Base-by-base conservation (phyloP, 257 asterid genomes). In the Fraxinus excelsior region DNA sequence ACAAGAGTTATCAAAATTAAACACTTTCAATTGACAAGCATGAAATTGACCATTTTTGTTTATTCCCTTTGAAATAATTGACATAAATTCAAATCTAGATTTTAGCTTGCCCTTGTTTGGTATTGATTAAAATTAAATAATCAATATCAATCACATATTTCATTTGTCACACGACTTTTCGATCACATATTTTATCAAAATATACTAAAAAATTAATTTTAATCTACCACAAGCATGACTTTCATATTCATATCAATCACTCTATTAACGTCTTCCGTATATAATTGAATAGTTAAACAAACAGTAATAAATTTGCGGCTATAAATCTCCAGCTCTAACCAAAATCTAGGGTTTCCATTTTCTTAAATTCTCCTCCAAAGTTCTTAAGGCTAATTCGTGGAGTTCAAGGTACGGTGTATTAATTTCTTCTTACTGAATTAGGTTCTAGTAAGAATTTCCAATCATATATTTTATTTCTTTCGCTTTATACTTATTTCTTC, bases 351-450 rank as follows among this genome's bases (percentile, higher is more conserved):
- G 86, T 82, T 84, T 76, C 81, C 53, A 62, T 76, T 76, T 49
- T 51, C 65, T 13, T 29, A 28, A 28, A 71, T 60, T 73, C 68
- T 73, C 76, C 73, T 83, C 85, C 78, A 35, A 51, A 76, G 10
- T 40, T 40, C 51, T 70, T 74, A 21, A 71, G 78, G 58, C 58
- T 68, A 53, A 79, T 81, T 87, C 72, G 80, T 82, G 89, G 85
- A 84, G 75, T 71, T 81, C 81, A 44, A 75, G 92, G 92, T 88
- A 84, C 86, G 90, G 81, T 80, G 34, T 72, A 38, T 82, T 80
- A 65, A 70, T 83, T 83, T 74, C 49, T 83, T 51, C 71, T 60
- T 73, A 74, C 37, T 65, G 44, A 51, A 78, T 86, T 79, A 29
- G 49, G 71, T 74, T 62, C 65, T 28, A 44, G 60, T 18, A 49